Evolutionary conservation across 495 filamentous ascomycete genomes (phyloP), one percentile per base, ranked within the genome.

Genomic region (Echria macrotheca): DNA sequence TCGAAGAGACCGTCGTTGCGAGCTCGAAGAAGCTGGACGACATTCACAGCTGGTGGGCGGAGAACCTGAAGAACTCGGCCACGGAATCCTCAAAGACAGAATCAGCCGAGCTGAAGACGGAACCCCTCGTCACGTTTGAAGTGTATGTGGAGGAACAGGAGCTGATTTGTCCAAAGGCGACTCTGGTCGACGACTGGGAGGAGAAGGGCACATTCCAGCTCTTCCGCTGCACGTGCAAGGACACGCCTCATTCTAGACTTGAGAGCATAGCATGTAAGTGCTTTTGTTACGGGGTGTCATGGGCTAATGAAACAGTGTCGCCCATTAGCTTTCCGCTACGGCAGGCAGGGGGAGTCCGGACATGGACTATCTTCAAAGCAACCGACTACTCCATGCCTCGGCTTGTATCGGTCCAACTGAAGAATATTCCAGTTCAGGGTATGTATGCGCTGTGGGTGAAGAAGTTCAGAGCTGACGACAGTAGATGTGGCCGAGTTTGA

Each of bases 401-500:
- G 21, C 44, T 46, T 4, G 19, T 33, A 7, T 46, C 44, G 6
- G 6, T 32, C 12, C 23, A 14, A 10, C 18, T 46, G 11, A 21
- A 24, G 14, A 24, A 33, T 12, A 19, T 46, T 8, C 18, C 29
- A 5, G 18, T 24, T 14, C 19, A 19, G 14, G 29, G 44, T 46
- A 24, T n/a, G 28, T n/a, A n/a, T n/a, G n/a, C n/a, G n/a, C n/a
- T n/a, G n/a, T n/a, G n/a, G n/a, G n/a, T n/a, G n/a, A n/a, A n/a
- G n/a, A n/a, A n/a, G n/a, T n/a, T n/a, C n/a, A n/a, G n/a, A n/a
- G n/a, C n/a, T n/a, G n/a, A n/a, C n/a, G n/a, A n/a, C n/a, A n/a
- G n/a, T 19, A 45, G 43, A 45, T 14, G 23, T 33, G 17, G 44
- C 44, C 3, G 44, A 46, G 11, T 46, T 46, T n/a, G 44, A 46